Evolutionary conservation across 306 rosid genomes (phyloP).

Genomic region (Oxytropis ochrocephala): DNA sequence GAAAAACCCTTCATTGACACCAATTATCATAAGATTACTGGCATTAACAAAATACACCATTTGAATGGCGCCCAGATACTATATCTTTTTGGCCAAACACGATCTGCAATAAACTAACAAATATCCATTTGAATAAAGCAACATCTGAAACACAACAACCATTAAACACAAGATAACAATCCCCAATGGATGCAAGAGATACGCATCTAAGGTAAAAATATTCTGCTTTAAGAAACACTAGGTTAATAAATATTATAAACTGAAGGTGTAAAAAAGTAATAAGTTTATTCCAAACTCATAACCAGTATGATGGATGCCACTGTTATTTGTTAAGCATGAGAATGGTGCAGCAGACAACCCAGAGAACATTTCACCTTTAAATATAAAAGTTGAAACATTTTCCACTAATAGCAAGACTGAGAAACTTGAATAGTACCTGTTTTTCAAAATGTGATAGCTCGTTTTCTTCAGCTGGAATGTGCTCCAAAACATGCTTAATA

Average conservation of each 20-base stretch:
- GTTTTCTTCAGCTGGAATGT: constrained; percentile 58
- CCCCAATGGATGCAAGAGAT: background rate
- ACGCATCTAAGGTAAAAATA: background rate
- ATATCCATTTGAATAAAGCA: background rate
- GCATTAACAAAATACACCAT: background rate
- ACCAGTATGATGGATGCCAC: background rate
- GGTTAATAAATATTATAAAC: background rate
- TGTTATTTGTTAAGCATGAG: background rate
- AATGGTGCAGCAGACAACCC: background rate
- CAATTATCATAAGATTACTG: background rate
- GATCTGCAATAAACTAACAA: background rate
- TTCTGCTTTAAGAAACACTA: background rate
- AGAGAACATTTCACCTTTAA: background rate
- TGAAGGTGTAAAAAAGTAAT: background rate
- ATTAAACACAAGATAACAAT: constrained; percentile 2
- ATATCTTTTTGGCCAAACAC: background rate
- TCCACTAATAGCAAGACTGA: background rate
- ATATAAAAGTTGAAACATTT: background rate
- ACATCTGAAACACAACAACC: background rate
- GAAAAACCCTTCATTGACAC: background rate
- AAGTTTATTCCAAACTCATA: constrained; percentile 13
- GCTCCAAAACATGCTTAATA: constrained; percentile 72
- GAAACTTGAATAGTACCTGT: constrained; percentile 53
- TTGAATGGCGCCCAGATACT: background rate
- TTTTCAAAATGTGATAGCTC: constrained; percentile 76